Base-by-base conservation (phyloP, 179 eudicot species). In the Actinidia arguta region DNA sequence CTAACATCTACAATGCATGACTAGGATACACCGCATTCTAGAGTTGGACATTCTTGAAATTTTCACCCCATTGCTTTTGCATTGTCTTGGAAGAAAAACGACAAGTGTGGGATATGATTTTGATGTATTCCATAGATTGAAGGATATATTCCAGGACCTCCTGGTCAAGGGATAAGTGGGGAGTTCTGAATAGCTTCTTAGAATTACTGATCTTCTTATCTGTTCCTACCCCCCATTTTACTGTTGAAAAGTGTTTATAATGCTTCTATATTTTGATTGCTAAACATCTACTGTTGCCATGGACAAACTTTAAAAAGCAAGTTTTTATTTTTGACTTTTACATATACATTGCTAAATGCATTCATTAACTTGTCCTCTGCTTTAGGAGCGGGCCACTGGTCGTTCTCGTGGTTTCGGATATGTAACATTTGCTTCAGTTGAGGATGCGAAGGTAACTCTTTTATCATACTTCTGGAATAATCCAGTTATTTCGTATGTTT, bases 371-470 rank as follows among this genome's bases (percentile, higher is more conserved):
- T 77, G 42, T 78, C 25, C 76, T 25, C 6, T 61, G 48, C 36
- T 48, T 14, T 78, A 97, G 99, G 98, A 97, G 42, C 95, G 99
- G 48, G 78, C 91, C 64, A 83, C 92, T 84, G 99, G 99, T 48
- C 89, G 98, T 75, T 97, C 99, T 80, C 99, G 99, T 83, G 99
- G 99, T 73, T 97, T 97, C 85, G 99, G 99, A 70, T 97, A 97
- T 81, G 99, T 95, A 10, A 97, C 99, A 80, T 80, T 46, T 22
- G 24, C n/a, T n/a, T 77, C 22, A 24, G 16, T 68, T 69, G 76
- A 17, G 64, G n/a, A n/a, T n/a, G n/a, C n/a, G n/a, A n/a, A n/a
- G n/a, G n/a, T n/a, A 54, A 11, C 18, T 47, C 80, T 39, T 9
- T 12, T 52, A 66, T 70, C 4, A 58, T 18, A 7, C 46, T 55